Evolutionary conservation across 352 stramenopile species (phyloP).

Genomic region (Stephanocyclus meneghinianus): DNA sequence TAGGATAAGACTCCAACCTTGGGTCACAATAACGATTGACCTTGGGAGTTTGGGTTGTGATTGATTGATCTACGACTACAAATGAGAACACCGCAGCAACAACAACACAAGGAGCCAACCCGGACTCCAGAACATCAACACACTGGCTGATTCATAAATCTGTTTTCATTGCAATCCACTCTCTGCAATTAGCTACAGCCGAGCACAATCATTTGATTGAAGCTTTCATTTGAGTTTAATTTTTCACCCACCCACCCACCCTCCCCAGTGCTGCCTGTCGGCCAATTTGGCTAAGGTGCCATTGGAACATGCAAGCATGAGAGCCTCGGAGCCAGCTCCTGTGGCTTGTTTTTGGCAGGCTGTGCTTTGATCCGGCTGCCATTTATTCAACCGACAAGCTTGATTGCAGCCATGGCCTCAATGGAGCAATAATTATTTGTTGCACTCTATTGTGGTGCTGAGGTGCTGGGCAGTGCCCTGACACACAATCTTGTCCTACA

Average conservation of each 20-base stretch:
- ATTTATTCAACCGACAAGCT: not conserved
- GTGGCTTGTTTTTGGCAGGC: not conserved
- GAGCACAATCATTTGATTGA: not conserved
- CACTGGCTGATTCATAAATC: not conserved
- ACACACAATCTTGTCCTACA: too few species aligned
- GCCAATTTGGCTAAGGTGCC: not conserved
- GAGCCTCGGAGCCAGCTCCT: too few species aligned
- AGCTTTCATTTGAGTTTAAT: constrained; percentile 13
- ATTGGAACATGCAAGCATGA: too few species aligned
- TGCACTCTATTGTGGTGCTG: too few species aligned
- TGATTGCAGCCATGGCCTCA: not conserved
- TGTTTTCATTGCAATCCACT: constrained; percentile 2
- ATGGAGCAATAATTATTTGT: not conserved
- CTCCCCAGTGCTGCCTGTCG: too few species aligned
- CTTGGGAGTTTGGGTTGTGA: too few species aligned
- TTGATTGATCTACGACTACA: not conserved
- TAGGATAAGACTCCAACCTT: not conserved
- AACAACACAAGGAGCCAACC: not conserved
- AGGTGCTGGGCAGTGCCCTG: too few species aligned
- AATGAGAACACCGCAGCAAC: not conserved
- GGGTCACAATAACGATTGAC: not conserved
- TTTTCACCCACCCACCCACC: too few species aligned
- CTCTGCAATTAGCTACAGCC: not conserved
- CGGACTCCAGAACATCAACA: not conserved
- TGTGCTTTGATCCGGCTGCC: not conserved